These are phyloP conservation scores for Eruca vesicaria DNA, from an alignment of 441 rosid genomes.

Conservation along the genomic window DNA sequence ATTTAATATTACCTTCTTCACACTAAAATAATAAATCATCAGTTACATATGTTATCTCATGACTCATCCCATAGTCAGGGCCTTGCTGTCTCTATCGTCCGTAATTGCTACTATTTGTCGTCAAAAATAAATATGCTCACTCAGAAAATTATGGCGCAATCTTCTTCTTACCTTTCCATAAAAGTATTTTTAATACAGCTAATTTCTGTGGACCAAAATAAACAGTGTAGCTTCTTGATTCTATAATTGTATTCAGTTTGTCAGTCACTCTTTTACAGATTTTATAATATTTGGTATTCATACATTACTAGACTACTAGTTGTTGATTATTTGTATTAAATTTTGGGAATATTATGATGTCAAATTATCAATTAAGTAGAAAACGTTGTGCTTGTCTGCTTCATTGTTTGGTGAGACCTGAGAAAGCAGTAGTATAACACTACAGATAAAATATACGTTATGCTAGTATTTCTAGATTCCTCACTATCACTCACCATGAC, in stretches of 20 bases:
- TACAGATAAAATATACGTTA: neutral
- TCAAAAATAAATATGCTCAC: neutral
- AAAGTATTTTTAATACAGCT: neutral
- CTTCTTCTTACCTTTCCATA: neutral
- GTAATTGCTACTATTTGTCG: neutral
- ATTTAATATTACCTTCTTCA: too few species aligned
- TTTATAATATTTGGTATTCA: neutral
- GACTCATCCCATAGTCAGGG: constrained; percentile 22
- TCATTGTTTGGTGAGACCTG: neutral
- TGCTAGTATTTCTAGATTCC: neutral
- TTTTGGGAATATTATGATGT: neutral
- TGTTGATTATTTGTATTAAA: neutral
- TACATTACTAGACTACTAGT: neutral
- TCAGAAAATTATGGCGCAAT: constrained; percentile 28
- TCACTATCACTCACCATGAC: neutral
- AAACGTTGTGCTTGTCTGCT: neutral
- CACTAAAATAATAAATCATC: neutral
- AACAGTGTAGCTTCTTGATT: constrained; percentile 4
- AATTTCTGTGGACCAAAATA: constrained; percentile 20
- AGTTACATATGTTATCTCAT: constrained; percentile 28
- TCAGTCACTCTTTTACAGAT: neutral
- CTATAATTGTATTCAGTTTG: neutral
- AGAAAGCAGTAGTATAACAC: neutral
- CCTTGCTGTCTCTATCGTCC: constrained; percentile 31
- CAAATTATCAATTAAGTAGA: neutral